Base-by-base conservation (phyloP, 164 flowering plant species). In the Liriodendron chinense region DNA sequence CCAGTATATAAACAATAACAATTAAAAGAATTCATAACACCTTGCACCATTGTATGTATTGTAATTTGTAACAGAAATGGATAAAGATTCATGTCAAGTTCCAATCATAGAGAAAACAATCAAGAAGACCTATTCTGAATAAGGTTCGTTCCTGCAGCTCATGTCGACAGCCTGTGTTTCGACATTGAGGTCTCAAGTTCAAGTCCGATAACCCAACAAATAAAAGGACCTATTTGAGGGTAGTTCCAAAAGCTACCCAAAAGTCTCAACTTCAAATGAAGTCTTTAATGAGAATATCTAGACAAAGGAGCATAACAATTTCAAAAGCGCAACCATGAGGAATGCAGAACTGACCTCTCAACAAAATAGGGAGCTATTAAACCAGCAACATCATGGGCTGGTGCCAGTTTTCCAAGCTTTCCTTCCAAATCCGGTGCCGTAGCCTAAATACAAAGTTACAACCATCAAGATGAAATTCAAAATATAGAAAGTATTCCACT, bases 351-450 rank as follows among this genome's bases (percentile, higher is more conserved):
- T 16, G 26, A 94, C 99, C 96, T 94, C 78, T 94, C 86, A 67
- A 94, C 94, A 83, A 87, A 94, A 82, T 92, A 96, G 34, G 87
- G 79, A 78, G 96, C 85, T 76, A 94, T 86, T 9, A 50, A 23
- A 78, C 97, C 99, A 81, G 97, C 96, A 72, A 89, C 87, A 75
- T 91, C 90, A 82, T 94, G 86, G 23, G 99, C 93, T 78, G 98
- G 99, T 70, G 97, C 98, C 72, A 92, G 75, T 80, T 92, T 88
- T 72, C 99, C 99, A 74, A 94, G 95, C 77, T 94, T 96, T 70
- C 86, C 86, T 82, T 89, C 93, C 81, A 96, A 81, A 74, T 82
- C 88, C 3, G 99, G 95, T 23, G 98, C 98, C 25, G 99, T 94
- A 66, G 97, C 97, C 99, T 96, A 74, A 57, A 71, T n/a, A 75